Evolutionary conservation across 495 filamentous ascomycete genomes (phyloP).

Genomic region (Glonium stellatum): DNA sequence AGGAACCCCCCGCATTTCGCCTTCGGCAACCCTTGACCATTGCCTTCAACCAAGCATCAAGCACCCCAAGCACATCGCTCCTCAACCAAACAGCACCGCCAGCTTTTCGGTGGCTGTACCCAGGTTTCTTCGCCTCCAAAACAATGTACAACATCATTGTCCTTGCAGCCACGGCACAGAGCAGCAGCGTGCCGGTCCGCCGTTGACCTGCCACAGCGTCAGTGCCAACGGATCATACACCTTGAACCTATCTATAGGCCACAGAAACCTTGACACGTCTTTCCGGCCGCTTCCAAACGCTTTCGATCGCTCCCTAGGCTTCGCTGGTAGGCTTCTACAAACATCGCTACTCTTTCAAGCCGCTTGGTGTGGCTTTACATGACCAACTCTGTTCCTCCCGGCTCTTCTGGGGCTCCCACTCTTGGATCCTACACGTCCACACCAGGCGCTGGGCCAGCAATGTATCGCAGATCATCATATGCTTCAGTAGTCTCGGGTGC

Average conservation of each 20-base stretch:
- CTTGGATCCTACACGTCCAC: not conserved
- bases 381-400: not conserved
- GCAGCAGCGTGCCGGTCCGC: constrained; percentile 10
- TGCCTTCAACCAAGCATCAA: not conserved
- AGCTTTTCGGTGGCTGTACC: not conserved
- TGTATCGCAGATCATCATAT: constrained; percentile 54
- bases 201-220: constrained; percentile 9
- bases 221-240: not conserved
- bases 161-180: constrained; percentile 17
- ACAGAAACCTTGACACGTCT: not conserved
- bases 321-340: not conserved
- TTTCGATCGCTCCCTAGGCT: not conserved
- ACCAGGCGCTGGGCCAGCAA: constrained; percentile 5
- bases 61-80: not conserved
- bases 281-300: not conserved
- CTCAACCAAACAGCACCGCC: not conserved
- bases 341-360: not conserved
- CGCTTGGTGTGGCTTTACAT: not conserved
- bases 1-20: not conserved
- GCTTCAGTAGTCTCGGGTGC: constrained; percentile 73
- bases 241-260: not conserved
- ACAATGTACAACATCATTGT: constrained; percentile 17
- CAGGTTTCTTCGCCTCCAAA: not conserved
- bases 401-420: not conserved
- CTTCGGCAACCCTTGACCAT: not conserved